These are phyloP conservation scores for Nitzschia sp. DNA, from an alignment of 108 stramenopile genomes.

Conservation along the genomic window DNA sequence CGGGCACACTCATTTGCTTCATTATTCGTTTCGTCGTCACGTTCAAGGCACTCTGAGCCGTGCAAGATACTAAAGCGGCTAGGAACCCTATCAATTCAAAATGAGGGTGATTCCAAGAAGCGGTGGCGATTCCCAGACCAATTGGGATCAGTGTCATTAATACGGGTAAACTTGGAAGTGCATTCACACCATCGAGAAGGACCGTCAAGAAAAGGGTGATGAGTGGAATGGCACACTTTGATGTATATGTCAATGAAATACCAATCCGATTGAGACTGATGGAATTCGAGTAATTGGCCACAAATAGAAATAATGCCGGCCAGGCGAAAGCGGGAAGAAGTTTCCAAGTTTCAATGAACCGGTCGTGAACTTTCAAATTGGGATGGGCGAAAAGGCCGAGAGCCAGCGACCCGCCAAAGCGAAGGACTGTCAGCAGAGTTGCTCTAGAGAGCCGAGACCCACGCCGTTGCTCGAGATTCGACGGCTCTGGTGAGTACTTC, in stretches of 20 bases:
- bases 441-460: conserved; percentile 43
- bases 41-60: conserved; percentile 70
- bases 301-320: conserved; percentile 64
- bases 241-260: conserved; percentile 78
- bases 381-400: conserved; percentile 65
- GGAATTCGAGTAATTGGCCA: conserved; percentile 73
- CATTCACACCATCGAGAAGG: conserved; percentile 52
- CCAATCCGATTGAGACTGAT: conserved; percentile 75
- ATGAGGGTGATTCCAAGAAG: conserved; percentile 74
- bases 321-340: conserved; percentile 47
- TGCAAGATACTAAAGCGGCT: conserved; percentile 62
- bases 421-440: conserved; percentile 63
- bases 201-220: conserved; percentile 71
- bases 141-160: conserved; percentile 69
- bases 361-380: conserved; percentile 39
- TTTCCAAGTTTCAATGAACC: conserved; percentile 47
- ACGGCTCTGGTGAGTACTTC: conserved; percentile 39
- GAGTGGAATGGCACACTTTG: conserved; percentile 77
- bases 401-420: conserved; percentile 69
- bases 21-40: conserved; percentile 65
- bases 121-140: conserved; percentile 68
- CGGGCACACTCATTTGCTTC: conserved; percentile 49
- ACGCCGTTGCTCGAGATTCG: background rate
- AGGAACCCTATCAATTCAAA: conserved; percentile 70
- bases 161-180: conserved; percentile 54